These are phyloP conservation scores for Salvia miltiorrhiza DNA, from an alignment of 257 asterid species.

Conservation along the genomic window DNA sequence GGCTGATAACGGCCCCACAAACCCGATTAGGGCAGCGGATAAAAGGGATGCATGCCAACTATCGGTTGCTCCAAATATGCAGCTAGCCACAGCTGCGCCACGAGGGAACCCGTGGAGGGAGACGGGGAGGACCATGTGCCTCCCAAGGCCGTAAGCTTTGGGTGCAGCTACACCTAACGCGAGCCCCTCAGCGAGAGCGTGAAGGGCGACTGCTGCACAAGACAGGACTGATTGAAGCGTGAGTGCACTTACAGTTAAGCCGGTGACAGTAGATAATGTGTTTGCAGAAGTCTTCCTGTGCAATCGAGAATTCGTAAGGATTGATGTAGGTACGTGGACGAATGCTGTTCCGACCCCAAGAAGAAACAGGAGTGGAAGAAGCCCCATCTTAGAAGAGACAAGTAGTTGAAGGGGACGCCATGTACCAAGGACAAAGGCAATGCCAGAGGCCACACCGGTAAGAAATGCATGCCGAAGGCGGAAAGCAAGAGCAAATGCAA, in stretches of 20 bases:
- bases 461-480: slow-evolving; percentile 89
- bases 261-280: slow-evolving; percentile 43
- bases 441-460: slow-evolving; percentile 88
- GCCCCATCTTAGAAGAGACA: slow-evolving; percentile 64
- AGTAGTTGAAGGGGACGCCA: slow-evolving; percentile 94
- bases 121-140: slow-evolving; percentile 95
- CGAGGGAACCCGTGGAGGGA: slow-evolving; percentile 93
- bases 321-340: slow-evolving; percentile 49
- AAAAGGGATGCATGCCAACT: slow-evolving; percentile 87
- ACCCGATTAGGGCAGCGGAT: slow-evolving; percentile 76
- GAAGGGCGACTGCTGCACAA: slow-evolving; percentile 73
- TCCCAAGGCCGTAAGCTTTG: slow-evolving; percentile 90
- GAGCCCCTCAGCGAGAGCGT: slow-evolving; percentile 90
- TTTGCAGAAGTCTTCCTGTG: slow-evolving; percentile 64
- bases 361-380: slow-evolving; percentile 54
- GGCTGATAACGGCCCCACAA: slow-evolving; percentile 84
- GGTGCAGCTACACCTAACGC: slow-evolving; percentile 99
- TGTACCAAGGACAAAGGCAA: slow-evolving; percentile 77
- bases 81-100: slow-evolving; percentile 98
- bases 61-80: slow-evolving; percentile 82
- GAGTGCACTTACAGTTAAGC: slow-evolving; percentile 58
- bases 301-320: slow-evolving; percentile 43
- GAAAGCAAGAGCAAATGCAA: slow-evolving; percentile 76
- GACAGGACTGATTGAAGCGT: slow-evolving; percentile 78
- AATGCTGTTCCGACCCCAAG: slow-evolving; percentile 51